A percentile compares a stretch with the other conserved stretches of the same genome.
Evolutionary conservation across 805 yeast species (phyloP).

Genomic region (Yamadazyma ubonensis): DNA sequence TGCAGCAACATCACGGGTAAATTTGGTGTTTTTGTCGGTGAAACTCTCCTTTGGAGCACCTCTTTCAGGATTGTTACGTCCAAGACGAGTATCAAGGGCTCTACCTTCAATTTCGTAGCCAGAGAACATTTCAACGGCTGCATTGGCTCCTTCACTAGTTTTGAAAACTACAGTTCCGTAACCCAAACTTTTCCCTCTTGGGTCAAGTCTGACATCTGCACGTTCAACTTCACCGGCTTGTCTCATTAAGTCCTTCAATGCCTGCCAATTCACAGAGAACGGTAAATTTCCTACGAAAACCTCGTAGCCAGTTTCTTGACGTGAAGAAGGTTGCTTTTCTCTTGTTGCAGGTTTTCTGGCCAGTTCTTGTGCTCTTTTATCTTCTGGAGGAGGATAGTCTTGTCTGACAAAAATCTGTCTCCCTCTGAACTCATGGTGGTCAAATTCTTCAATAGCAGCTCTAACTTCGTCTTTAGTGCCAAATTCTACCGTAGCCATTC

Average conservation of each 20-base stretch:
- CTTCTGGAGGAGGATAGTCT: constrained; percentile 77
- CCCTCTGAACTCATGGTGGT: constrained; percentile 63
- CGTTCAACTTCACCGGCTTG: constrained; percentile 74
- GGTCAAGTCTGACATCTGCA: constrained; percentile 72
- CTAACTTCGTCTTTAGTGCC: constrained; percentile 61
- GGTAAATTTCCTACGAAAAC: constrained; percentile 83
- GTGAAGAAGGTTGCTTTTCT: constrained; percentile 8
- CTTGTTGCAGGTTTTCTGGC: constrained; percentile 6
- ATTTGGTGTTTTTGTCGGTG: constrained; percentile 47
- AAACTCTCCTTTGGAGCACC: too few relatives aligned
- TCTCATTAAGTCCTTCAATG: constrained; percentile 79
- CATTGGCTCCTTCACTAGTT: constrained; percentile 63
- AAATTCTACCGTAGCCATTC: constrained; percentile 91
- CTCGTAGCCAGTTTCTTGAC: constrained; percentile 34
- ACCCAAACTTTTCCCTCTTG: constrained; percentile 78
- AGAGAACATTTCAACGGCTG: constrained; percentile 67
- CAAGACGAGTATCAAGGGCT: constrained; percentile 74
- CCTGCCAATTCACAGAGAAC: constrained; percentile 78
- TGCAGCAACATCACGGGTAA: constrained; percentile 65
- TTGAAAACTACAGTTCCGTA: constrained; percentile 77
- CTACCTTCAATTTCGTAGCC: constrained; percentile 77
- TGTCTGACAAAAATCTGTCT: constrained; percentile 87
- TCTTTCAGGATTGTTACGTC: constrained; percentile 26
- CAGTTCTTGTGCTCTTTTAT: constrained; percentile 21
- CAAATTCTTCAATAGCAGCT: constrained; percentile 66